phyloP scores from a whole-genome alignment of 208 protist genomes.

The Leishmania aethiopica region DNA sequence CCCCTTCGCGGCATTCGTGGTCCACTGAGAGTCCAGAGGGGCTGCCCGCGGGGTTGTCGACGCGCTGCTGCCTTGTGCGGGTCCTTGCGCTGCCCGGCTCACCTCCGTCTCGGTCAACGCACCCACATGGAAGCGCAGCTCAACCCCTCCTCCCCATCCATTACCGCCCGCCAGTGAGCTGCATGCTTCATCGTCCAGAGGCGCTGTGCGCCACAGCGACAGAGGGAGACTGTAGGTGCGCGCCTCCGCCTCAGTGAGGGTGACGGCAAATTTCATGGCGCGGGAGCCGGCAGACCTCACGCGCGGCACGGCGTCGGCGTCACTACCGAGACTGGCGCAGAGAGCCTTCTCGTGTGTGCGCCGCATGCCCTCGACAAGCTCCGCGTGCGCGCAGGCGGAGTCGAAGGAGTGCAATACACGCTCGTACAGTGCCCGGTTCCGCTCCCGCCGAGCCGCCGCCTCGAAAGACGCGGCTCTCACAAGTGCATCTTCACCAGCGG shows the following conservation, averaged over 20 bases:
- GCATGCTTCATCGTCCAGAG: not conserved
- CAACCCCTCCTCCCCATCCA: constrained; percentile 6
- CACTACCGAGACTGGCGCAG: not conserved
- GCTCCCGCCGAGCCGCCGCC: constrained; percentile 4
- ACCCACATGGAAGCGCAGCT: constrained; percentile 19
- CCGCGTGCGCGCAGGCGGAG: constrained; percentile 11
- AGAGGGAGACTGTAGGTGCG: constrained; percentile 22
- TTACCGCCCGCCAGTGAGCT: not conserved
- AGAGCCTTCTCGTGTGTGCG: constrained; percentile 11
- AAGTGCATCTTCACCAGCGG: not conserved
- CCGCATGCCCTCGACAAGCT: constrained; percentile 6
- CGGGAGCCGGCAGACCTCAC: constrained; percentile 4
- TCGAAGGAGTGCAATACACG: constrained; percentile 27
- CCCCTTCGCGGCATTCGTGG: not conserved
- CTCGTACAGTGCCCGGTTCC: constrained; percentile 41
- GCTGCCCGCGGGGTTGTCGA: not conserved
- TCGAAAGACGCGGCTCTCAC: not conserved
- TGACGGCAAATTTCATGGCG: not conserved
- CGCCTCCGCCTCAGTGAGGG: constrained; percentile 18
- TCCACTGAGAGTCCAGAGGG: not conserved
- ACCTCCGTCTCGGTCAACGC: not conserved
- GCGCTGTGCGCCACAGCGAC: constrained; percentile 14
- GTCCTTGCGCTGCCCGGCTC: not conserved
- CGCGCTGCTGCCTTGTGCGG: not conserved
- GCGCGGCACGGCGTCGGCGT: not conserved